phyloP scores from a whole-genome alignment of 2,329 filamentous ascomycete species.

The Cadophora sp. region DNA sequence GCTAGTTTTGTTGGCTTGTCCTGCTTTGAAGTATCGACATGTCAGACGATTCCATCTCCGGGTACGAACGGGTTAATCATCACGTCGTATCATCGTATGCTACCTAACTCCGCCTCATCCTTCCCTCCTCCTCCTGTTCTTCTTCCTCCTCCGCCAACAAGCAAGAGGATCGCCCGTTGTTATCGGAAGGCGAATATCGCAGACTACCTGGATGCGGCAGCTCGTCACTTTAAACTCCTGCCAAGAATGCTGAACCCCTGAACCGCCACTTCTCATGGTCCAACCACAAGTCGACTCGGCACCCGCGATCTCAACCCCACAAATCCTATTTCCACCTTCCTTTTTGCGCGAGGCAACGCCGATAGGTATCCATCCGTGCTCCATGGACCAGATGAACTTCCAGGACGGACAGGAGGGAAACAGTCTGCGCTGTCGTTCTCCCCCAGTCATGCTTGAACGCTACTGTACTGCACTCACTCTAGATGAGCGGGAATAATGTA shows the following conservation, averaged over 20 bases:
- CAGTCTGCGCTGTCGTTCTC: not conserved
- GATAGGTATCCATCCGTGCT: slow-evolving; percentile 1
- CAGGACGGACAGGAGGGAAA: not conserved
- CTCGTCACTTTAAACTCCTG: slow-evolving; percentile 3
- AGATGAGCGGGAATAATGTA: not conserved
- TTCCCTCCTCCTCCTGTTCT: not conserved
- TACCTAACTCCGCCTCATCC: slow-evolving; percentile 2
- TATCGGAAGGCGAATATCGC: slow-evolving; percentile 5
- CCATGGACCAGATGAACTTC: not conserved
- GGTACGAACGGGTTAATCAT: not conserved
- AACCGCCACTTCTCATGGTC: not conserved
- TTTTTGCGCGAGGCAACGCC: slow-evolving; percentile 11
- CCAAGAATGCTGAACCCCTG: not conserved
- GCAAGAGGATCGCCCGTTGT: slow-evolving; percentile 12
- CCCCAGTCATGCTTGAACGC: slow-evolving; percentile 6
- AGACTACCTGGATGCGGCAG: slow-evolving; percentile 6
- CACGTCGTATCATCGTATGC: not conserved
- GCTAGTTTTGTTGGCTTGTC: not conserved
- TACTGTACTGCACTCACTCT: no score
- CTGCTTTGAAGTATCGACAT: not conserved
- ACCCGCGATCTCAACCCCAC: not conserved
- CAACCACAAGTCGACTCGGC: slow-evolving; percentile 6
- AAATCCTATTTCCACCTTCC: slow-evolving; percentile 13
- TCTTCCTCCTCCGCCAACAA: not conserved
- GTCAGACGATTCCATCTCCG: not conserved